Percentiles rank a stretch among this genome's conserved stretches.
Evolutionary conservation across 148 eudicot species (phyloP).

Genomic region (Fagopyrum esculentum): DNA sequence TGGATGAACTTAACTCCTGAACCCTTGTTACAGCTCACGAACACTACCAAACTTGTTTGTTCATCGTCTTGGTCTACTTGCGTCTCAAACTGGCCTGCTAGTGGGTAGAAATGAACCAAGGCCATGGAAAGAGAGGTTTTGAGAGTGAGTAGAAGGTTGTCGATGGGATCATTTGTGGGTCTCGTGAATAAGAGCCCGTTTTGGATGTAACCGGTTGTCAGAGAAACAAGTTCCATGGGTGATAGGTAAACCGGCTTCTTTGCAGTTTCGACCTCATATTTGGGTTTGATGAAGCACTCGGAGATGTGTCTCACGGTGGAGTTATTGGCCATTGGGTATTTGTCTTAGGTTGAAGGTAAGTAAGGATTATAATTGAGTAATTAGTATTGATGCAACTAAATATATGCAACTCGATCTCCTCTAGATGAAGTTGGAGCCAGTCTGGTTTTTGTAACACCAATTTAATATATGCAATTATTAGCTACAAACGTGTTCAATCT

Average conservation of each 20-base stretch:
- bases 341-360: too few relatives aligned
- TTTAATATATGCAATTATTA: too few relatives aligned
- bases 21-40: constrained; percentile 22
- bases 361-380: too few relatives aligned
- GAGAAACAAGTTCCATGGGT: not conserved
- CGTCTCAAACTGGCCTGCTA: constrained; percentile 16
- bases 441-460: too few relatives aligned
- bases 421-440: too few relatives aligned
- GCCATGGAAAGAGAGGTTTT: not conserved
- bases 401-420: too few relatives aligned
- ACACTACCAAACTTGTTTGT: not conserved
- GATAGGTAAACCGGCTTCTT: not conserved
- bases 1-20: constrained; percentile 34
- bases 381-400: too few relatives aligned
- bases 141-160: not conserved
- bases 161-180: not conserved
- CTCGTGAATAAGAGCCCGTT: not conserved
- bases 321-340: not conserved
- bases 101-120: constrained; percentile 19
- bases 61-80: not conserved
- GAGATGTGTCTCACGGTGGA: constrained; percentile 6
- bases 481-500: too few relatives aligned
- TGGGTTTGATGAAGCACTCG: constrained; percentile 21
- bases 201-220: constrained; percentile 1
- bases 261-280: constrained; percentile 6